Evolutionary conservation across 2,329 filamentous ascomycete species (phyloP), one percentile per base, ranked within the genome.

Genomic region (Fusarium sp.): DNA sequence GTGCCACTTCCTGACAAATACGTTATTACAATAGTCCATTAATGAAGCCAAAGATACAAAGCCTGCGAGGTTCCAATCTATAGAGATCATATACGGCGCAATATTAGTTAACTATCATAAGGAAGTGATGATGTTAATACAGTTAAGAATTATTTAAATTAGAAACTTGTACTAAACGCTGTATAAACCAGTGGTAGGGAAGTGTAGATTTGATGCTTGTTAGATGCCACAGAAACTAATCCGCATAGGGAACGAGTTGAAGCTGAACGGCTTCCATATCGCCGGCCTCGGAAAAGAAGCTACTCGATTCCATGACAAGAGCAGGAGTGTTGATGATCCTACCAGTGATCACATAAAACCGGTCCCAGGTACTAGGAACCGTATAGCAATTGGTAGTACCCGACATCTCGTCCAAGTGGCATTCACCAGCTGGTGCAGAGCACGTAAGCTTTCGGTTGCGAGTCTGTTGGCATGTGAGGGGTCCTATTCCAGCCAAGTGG

Each of bases 191-290:
- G 20, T 12, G 11, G 5, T 30, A 22, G 26, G n/a, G 20, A 47
- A 48, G 14, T n/a, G 7, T 12, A 16, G 7, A 18, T 18, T n/a
- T 18, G 3, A 10, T 18, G 15, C 28, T 8, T 10, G 15, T 0
- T 11, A 24, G 45, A n/a, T 3, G 5, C 22, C 11, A 18, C 15
- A 48, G 3, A 26, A 20, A 18, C 6, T 50, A 50, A 14, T 31
- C 22, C 22, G 7, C 45, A 50, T 50, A 24, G 8, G 45, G 45
- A 31, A 50, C 6, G 11, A 50, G 45, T 10, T 31, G 15, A 50
- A 50, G 45, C 28, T 50, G 28, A 8, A 50, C 13, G 45, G 12
- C 22, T 24, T 50, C 16, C 22, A 50, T 10, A 5, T 24, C 45
- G 15, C 4, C n/a, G 12, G 22, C 6, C 45, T 28, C 24, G 12